Conservation (phyloP, 306 rosid genomes). For the Citrullus mucosospermus region DNA sequence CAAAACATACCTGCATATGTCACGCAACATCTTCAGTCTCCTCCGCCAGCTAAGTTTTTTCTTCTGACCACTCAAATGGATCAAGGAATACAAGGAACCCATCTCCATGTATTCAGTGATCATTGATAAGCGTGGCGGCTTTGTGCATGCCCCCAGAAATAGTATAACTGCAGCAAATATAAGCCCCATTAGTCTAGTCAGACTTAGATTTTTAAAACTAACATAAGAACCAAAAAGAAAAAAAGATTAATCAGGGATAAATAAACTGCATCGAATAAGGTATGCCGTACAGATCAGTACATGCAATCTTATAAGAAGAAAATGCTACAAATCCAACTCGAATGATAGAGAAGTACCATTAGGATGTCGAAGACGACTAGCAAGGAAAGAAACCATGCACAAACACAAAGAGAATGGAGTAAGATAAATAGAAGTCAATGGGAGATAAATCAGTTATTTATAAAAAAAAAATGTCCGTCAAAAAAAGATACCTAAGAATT, state of each 20-base stretch:
- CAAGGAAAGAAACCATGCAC: conserved; percentile 17
- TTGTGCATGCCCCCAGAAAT: conserved; percentile 98
- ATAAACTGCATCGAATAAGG: background rate
- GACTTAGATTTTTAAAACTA: conserved; percentile 1
- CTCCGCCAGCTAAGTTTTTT: conserved; percentile 88
- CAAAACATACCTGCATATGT: conserved; percentile 71
- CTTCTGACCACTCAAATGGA: conserved; percentile 87
- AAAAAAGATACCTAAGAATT: conserved; percentile 61
- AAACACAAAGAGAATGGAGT: conserved; percentile 13
- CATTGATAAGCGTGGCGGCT: conserved; percentile 96
- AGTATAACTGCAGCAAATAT: conserved; percentile 69
- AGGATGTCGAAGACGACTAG: conserved; percentile 97
- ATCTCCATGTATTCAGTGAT: conserved; percentile 93
- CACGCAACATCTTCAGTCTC: conserved; percentile 79
- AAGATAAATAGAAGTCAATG: conserved; percentile 23
- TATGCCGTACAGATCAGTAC: background rate
- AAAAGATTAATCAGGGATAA: background rate
- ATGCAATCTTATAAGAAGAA: conserved; percentile 7
- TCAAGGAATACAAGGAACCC: conserved; percentile 89
- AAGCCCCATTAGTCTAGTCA: conserved; percentile 7
- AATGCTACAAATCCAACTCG: conserved; percentile 1
- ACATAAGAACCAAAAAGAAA: background rate
- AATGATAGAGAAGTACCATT: conserved; percentile 47
- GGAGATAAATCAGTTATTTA: background rate
- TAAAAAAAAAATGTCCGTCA: background rate